phyloP scores from a whole-genome alignment of 345 rosid genomes.

The Salix koriyanagi region DNA sequence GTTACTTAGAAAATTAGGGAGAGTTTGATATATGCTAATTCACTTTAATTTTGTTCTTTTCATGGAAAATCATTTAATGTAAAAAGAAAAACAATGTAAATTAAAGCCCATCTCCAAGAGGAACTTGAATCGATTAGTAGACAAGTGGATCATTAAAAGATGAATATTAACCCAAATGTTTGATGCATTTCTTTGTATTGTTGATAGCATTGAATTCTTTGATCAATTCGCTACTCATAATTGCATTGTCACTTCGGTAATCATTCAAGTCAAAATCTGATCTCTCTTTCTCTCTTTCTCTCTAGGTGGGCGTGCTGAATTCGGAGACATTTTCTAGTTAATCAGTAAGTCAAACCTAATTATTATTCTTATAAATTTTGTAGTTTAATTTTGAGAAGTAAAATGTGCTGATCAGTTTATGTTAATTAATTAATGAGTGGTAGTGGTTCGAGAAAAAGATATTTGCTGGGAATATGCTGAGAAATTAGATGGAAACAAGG shows the following conservation, averaged over 20 bases:
- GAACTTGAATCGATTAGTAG: background rate
- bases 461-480: slow-evolving; percentile 92
- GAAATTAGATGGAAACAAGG: slow-evolving; percentile 84
- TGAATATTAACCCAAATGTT: background rate
- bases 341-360: slow-evolving; percentile 30
- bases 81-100: background rate
- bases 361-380: background rate
- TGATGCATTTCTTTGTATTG: background rate
- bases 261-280: background rate
- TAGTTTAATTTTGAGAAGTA: background rate
- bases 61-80: background rate
- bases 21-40: background rate
- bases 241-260: background rate
- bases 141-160: background rate
- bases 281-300: too few relatives aligned
- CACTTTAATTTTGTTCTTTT: background rate
- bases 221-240: background rate
- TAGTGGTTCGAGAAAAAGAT: slow-evolving; percentile 93
- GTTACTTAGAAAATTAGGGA: slow-evolving; percentile 23
- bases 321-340: background rate
- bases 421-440: background rate
- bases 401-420: background rate
- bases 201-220: background rate
- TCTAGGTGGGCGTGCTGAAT: slow-evolving; percentile 9
- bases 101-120: background rate